Evolutionary conservation across 805 yeast genomes (phyloP).

Genomic region (Candida dajiaensis): DNA sequence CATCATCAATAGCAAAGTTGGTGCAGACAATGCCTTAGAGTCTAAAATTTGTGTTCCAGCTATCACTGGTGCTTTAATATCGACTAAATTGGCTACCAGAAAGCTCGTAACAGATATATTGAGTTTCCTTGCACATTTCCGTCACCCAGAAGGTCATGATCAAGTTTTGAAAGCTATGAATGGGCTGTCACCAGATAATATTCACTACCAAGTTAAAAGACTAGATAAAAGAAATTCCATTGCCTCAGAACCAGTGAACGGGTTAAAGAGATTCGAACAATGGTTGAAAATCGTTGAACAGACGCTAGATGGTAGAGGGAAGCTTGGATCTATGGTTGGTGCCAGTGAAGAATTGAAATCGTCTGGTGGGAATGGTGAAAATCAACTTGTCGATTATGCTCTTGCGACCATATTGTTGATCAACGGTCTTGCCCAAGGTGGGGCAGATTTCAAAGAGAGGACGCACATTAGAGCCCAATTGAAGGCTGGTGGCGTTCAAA

Average conservation of each 20-base stretch:
- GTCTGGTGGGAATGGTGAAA: constrained; percentile 48
- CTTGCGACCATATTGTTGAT: constrained; percentile 65
- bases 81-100: constrained; percentile 71
- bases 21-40: constrained; percentile 49
- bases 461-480: constrained; percentile 55
- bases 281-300: constrained; percentile 66
- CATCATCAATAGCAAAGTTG: constrained; percentile 56
- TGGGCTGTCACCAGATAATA: constrained; percentile 23
- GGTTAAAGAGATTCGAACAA: constrained; percentile 51
- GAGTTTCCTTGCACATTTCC: constrained; percentile 45
- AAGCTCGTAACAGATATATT: constrained; percentile 76
- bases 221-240: constrained; percentile 31
- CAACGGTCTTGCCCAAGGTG: constrained; percentile 50
- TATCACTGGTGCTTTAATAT: constrained; percentile 64
- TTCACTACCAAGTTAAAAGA: constrained; percentile 25
- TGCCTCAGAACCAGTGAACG: constrained; percentile 13
- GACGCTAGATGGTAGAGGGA: constrained; percentile 80
- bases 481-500: constrained; percentile 48
- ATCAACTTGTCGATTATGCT: constrained; percentile 63
- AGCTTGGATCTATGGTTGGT: constrained; percentile 86
- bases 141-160: constrained; percentile 43
- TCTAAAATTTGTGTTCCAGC: constrained; percentile 48
- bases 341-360: constrained; percentile 75
- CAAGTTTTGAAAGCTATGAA: constrained; percentile 40
- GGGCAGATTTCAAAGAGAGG: constrained; percentile 34